Conservation (phyloP, 2,329 filamentous ascomycete species). For the Cercospora nicotianae region DNA sequence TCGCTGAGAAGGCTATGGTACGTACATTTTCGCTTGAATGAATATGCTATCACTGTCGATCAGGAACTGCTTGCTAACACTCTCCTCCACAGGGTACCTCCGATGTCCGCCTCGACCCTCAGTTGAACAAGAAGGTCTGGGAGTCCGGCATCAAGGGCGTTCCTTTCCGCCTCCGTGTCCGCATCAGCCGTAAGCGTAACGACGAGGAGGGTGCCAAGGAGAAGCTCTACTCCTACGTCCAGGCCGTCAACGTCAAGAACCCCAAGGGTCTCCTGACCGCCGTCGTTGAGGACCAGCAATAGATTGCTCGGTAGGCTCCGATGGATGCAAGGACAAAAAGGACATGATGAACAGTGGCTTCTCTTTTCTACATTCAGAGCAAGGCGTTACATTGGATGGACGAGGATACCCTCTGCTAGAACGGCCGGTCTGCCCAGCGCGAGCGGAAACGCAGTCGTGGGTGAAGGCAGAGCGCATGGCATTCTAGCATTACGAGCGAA, state of each 20-base stretch:
- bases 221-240: constrained; percentile 99
- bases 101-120: constrained; percentile 96
- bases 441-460: neutral
- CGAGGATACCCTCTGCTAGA: constrained; percentile 11
- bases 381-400: constrained; percentile 8
- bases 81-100: constrained; percentile 70
- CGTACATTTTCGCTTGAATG: constrained; percentile 42
- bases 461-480: neutral
- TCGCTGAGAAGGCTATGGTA: constrained; percentile 96
- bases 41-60: neutral
- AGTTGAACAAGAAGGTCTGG: constrained; percentile 99
- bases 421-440: neutral
- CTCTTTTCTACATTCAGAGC: neutral
- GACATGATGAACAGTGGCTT: constrained; percentile 3
- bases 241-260: constrained; percentile 99
- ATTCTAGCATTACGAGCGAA: constrained; percentile 7
- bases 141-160: constrained; percentile 99
- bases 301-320: neutral
- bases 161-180: constrained; percentile 92
- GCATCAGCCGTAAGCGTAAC: constrained; percentile 99
- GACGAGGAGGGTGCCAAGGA: constrained; percentile 99
- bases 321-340: neutral
- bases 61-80: neutral
- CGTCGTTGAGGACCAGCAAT: constrained; percentile 67
- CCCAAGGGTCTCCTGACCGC: constrained; percentile 95